phyloP scores from a whole-genome alignment of 805 yeast species.

The Wickerhamiella spandovensis region DNA sequence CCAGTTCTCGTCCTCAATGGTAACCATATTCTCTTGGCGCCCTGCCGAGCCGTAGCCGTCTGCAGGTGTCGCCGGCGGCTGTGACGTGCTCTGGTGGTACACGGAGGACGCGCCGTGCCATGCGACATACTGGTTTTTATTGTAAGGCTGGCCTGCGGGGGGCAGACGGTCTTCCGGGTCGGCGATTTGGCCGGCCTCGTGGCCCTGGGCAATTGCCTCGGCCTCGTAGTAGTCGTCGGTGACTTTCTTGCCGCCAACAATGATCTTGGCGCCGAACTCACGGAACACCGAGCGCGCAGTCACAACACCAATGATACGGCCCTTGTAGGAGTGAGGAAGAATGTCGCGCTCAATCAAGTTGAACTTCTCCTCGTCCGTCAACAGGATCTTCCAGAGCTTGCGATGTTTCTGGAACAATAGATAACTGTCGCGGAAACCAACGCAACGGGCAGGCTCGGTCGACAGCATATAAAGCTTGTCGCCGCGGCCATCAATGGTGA shows the following conservation, averaged over 20 bases:
- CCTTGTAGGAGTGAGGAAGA: constrained; percentile 81
- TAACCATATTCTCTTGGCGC: constrained; percentile 19
- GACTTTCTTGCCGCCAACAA: constrained; percentile 67
- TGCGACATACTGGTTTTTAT: constrained; percentile 39
- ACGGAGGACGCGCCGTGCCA: constrained; percentile 38
- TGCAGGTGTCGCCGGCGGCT: background rate
- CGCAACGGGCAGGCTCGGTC: constrained; percentile 91
- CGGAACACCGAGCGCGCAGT: constrained; percentile 80
- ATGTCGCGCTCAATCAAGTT: constrained; percentile 69
- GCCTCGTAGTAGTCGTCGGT: constrained; percentile 83
- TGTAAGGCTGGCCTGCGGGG: constrained; percentile 31
- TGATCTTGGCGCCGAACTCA: constrained; percentile 81
- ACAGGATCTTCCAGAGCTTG: constrained; percentile 55
- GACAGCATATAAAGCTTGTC: constrained; percentile 73
- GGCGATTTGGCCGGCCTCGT: constrained; percentile 56
- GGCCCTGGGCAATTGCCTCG: constrained; percentile 36
- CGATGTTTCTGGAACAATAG: constrained; percentile 78
- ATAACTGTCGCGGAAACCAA: constrained; percentile 88
- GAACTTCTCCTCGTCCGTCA: constrained; percentile 65
- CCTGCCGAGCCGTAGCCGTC: constrained; percentile 11
- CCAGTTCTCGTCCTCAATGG: constrained; percentile 53
- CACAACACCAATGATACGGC: constrained; percentile 77
- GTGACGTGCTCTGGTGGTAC: constrained; percentile 24
- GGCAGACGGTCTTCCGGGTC: constrained; percentile 46
- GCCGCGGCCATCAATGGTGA: constrained; percentile 41